A percentile compares a stretch with the other conserved stretches of the same genome.
These are phyloP conservation scores for Fusarium sulawesiense DNA, from an alignment of 2,329 filamentous ascomycete genomes.

Conservation along the genomic window DNA sequence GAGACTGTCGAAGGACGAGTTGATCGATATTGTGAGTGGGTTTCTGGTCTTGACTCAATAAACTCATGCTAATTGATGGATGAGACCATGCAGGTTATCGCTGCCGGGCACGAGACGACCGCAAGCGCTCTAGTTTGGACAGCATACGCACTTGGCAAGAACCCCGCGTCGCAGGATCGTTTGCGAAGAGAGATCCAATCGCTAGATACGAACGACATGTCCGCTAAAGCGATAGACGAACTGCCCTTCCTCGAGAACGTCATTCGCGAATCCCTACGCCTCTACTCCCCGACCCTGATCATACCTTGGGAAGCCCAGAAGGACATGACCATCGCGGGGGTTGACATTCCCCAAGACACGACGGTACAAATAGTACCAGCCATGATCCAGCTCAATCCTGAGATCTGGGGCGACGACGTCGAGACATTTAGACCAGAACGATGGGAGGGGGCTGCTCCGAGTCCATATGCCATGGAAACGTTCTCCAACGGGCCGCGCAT, in stretches of 20 bases:
- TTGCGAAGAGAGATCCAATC: not conserved
- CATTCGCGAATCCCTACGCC: conserved; percentile 16
- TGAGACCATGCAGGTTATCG: conserved; percentile 31
- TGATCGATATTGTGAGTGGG: conserved; percentile 23
- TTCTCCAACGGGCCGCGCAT: conserved; percentile 26
- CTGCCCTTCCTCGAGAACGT: conserved; percentile 22
- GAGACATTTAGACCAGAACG: conserved; percentile 1
- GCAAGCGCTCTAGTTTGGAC: conserved; percentile 13
- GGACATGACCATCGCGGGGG: not conserved
- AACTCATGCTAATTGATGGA: rapidly evolving
- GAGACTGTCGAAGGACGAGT: conserved; percentile 20
- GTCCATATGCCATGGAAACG: conserved; percentile 12
- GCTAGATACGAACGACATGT: rapidly evolving
- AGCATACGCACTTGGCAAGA: conserved; percentile 12
- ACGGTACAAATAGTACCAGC: conserved; percentile 19
- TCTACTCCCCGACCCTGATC: conserved; percentile 17
- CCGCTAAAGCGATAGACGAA: conserved; percentile 10
- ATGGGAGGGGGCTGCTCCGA: conserved; percentile 5
- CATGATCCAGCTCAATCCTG: conserved; percentile 19
- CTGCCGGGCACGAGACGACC: conserved; percentile 30
- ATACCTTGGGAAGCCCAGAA: conserved; percentile 23
- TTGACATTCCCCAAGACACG: conserved; percentile 18
- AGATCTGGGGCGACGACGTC: conserved; percentile 17
- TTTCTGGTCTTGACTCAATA: not conserved
- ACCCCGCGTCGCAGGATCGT: not conserved